phyloP scores from a whole-genome alignment of 2,329 filamentous ascomycete genomes.

The Phialophora expanda region DNA sequence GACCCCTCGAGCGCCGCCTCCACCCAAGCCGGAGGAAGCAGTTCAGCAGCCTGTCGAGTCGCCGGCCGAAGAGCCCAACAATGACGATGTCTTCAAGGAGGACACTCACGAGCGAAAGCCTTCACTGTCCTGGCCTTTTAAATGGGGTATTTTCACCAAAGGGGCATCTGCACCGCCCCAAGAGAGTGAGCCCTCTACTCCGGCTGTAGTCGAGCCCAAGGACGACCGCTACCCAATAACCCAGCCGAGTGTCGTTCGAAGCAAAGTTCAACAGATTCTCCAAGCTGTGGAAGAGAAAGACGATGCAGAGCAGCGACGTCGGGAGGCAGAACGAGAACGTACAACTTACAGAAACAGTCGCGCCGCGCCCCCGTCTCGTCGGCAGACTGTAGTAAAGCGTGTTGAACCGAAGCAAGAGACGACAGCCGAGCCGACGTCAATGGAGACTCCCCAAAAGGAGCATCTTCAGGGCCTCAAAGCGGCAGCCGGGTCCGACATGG shows the following conservation, averaged over 20 bases:
- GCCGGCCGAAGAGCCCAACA: neutral
- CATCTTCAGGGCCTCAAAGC: conserved; percentile 10
- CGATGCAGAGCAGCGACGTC: conserved; percentile 26
- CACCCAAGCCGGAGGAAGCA: neutral
- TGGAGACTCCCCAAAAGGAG: conserved; percentile 26
- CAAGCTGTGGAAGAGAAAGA: conserved; percentile 32
- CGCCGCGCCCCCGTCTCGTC: conserved; percentile 16
- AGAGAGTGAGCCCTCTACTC: conserved; percentile 9
- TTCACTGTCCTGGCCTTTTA: conserved; percentile 31
- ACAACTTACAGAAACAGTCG: conserved; percentile 25
- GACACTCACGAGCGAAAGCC: conserved; percentile 17
- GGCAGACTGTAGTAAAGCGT: conserved; percentile 18
- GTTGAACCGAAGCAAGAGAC: conserved; percentile 18
- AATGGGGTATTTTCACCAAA: conserved; percentile 34
- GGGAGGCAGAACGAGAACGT: conserved; percentile 25
- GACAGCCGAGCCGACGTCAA: conserved; percentile 7
- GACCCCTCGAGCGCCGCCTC: conserved; percentile 5
- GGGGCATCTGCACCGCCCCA: conserved; percentile 23
- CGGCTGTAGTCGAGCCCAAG: conserved; percentile 15
- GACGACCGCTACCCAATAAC: conserved; percentile 20
- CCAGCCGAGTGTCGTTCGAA: conserved; percentile 32
- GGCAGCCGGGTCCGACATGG: conserved; percentile 9
- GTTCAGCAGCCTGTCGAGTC: neutral
- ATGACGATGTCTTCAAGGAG: conserved; percentile 12
- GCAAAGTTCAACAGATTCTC: conserved; percentile 34